These are phyloP conservation scores for Jackrogersella multiformis DNA, from an alignment of 495 filamentous ascomycete species.

Conservation along the genomic window DNA sequence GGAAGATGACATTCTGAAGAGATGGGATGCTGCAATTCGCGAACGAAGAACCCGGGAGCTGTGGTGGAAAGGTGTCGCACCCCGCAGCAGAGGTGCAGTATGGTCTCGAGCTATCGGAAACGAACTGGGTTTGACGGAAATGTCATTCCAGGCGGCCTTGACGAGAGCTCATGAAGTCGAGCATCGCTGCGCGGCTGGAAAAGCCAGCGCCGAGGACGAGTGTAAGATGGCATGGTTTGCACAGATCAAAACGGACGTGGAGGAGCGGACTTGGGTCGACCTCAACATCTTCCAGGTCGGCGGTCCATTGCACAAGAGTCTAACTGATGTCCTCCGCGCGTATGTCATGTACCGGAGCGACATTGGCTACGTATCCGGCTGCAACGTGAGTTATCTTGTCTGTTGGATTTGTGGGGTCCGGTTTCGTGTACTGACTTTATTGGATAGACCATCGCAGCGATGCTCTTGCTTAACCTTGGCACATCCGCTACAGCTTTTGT, in stretches of 20 bases:
- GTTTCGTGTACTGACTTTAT: constrained; percentile 33
- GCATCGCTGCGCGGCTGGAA: constrained; percentile 54
- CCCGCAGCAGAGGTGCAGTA: constrained; percentile 79
- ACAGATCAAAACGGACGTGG: constrained; percentile 74
- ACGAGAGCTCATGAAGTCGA: constrained; percentile 75
- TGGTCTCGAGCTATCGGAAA: constrained; percentile 92
- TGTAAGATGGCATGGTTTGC: constrained; percentile 65
- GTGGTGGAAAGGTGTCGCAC: constrained; percentile 93
- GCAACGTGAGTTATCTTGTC: constrained; percentile 68
- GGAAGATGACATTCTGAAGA: constrained; percentile 86
- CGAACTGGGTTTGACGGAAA: constrained; percentile 77
- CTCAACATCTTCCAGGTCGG: constrained; percentile 83
- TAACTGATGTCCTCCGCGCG: constrained; percentile 84
- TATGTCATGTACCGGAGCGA: constrained; percentile 95
- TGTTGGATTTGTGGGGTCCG: neutral
- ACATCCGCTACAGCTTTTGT: constrained; percentile 78
- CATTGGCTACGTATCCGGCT: constrained; percentile 88
- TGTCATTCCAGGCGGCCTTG: constrained; percentile 82
- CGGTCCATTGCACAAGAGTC: constrained; percentile 76
- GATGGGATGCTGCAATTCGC: constrained; percentile 80
- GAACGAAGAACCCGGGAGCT: constrained; percentile 83
- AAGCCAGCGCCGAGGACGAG: constrained; percentile 57
- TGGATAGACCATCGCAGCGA: constrained; percentile 77
- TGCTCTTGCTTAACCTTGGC: constrained; percentile 85
- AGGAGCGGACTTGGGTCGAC: constrained; percentile 75